Evolutionary conservation across 306 rosid species (phyloP).

Genomic region (Biancaea sappan): DNA sequence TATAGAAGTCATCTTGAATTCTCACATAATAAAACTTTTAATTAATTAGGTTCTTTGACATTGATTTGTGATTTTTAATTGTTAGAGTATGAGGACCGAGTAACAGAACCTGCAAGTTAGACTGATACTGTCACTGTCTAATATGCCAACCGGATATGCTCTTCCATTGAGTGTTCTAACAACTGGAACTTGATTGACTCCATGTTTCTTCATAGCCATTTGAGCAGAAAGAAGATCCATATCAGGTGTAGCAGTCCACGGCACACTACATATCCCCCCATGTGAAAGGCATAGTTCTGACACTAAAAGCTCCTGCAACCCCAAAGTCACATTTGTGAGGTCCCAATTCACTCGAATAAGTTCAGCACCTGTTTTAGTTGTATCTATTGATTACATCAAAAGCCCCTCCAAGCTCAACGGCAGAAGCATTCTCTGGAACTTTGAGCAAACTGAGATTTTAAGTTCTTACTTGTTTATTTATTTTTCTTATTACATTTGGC

Average conservation of each 20-base stretch:
- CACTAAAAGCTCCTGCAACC: slow-evolving; percentile 65
- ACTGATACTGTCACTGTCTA: slow-evolving; percentile 73
- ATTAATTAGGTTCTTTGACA: neutral
- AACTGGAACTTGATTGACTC: slow-evolving; percentile 66
- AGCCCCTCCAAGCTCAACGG: slow-evolving; percentile 15
- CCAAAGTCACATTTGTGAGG: slow-evolving; percentile 27
- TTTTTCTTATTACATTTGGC: neutral
- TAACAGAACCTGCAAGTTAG: slow-evolving; percentile 77
- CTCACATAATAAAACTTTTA: neutral
- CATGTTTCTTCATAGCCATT: slow-evolving; percentile 66
- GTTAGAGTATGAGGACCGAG: slow-evolving; percentile 10
- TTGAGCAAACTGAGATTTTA: too few relatives aligned
- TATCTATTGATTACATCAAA: slow-evolving; percentile 26
- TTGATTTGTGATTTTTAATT: neutral
- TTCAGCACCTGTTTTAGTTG: slow-evolving; percentile 30
- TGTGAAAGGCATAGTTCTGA: slow-evolving; percentile 76
- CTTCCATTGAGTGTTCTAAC: slow-evolving; percentile 51
- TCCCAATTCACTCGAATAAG: slow-evolving; percentile 23
- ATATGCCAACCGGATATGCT: slow-evolving; percentile 74
- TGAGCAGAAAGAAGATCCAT: slow-evolving; percentile 80
- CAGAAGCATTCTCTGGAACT: slow-evolving; percentile 11
- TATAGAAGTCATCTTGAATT: neutral
- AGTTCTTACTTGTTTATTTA: too few relatives aligned
- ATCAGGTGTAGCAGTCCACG: slow-evolving; percentile 80
- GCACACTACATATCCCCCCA: slow-evolving; percentile 59